Conservation (phyloP, 2,329 filamentous ascomycete species). For the Botrytis cinerea region DNA sequence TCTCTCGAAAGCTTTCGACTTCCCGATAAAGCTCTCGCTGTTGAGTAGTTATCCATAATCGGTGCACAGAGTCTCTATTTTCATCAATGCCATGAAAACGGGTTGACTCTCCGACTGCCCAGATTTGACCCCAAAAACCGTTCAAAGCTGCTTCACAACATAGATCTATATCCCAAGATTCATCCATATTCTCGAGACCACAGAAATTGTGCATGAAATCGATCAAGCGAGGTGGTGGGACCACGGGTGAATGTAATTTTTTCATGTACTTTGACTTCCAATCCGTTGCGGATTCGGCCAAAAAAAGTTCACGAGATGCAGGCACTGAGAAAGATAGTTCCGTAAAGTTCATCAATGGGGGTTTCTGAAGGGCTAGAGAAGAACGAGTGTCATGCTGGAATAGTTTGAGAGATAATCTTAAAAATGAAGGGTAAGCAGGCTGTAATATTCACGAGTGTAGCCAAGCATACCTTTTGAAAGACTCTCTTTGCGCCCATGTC, state of each 20-base stretch:
- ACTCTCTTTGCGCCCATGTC: conserved; percentile 9
- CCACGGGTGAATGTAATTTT: background rate
- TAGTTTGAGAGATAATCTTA: background rate
- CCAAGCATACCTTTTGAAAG: background rate
- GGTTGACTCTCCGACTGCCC: background rate
- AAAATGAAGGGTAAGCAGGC: background rate
- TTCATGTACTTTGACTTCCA: background rate
- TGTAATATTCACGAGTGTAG: background rate
- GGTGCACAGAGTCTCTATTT: background rate
- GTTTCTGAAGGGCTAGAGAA: conserved; percentile 4
- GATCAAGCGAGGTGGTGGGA: background rate
- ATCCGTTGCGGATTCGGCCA: background rate
- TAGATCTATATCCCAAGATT: background rate
- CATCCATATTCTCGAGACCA: background rate
- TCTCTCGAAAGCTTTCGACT: background rate
- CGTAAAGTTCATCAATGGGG: background rate
- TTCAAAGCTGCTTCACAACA: background rate
- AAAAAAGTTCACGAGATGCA: background rate
- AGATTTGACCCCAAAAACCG: background rate
- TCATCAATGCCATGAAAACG: background rate
- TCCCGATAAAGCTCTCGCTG: background rate
- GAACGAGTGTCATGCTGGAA: background rate
- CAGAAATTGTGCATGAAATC: background rate
- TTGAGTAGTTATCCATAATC: background rate
- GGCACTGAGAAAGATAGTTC: background rate